Evolutionary conservation across 1,284 basidiomycete species (phyloP), one percentile per base, ranked within the genome.

Genomic region (Cryptococcus sp.): DNA sequence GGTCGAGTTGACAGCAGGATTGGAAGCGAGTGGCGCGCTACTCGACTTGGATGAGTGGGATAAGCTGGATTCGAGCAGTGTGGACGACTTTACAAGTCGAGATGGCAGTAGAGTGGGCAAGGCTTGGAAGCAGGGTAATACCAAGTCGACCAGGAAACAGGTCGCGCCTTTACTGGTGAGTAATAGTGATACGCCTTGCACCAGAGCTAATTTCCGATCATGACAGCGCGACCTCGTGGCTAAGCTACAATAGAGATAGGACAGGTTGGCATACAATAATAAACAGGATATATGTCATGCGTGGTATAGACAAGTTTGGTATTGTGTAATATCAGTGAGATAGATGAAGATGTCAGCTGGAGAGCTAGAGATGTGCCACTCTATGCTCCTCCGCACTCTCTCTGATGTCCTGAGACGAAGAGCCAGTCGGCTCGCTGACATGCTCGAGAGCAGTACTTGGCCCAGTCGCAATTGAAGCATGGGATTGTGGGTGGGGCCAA

Each of bases 41-140:
- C 76, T 93, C 40, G 70, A 78, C 41, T 71, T 86, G 63, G 83
- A 83, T 77, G 78, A 77, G 65, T 81, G 63, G 66, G 70, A 50
- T 30, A 72, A 68, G 58, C 69, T 66, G 50, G 61, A 55, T 48
- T 64, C 49, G 45, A 57, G 66, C 16, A 35, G 30, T 35, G 30
- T 10, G 13, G 30, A 35, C 30, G 30, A 35, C 30, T 35, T 35
- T 35, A 35, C 30, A 35, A 35, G 30, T 35, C 30, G 13, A 2
- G 61, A 67, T 8, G 70, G 69, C 7, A 63, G 52, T 17, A 70
- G 71, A 22, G 67, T 68, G 46, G 81, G 79, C 7, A 76, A 77
- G 55, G 83, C 87, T 0, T 95, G 91, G 81, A 83, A 86, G 66
- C 93, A 95, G 79, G 83, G 83, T 30, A 90, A 93, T 70, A 79